Evolutionary conservation across 2,329 filamentous ascomycete genomes (phyloP).

Genomic region (Periconia digitata): DNA sequence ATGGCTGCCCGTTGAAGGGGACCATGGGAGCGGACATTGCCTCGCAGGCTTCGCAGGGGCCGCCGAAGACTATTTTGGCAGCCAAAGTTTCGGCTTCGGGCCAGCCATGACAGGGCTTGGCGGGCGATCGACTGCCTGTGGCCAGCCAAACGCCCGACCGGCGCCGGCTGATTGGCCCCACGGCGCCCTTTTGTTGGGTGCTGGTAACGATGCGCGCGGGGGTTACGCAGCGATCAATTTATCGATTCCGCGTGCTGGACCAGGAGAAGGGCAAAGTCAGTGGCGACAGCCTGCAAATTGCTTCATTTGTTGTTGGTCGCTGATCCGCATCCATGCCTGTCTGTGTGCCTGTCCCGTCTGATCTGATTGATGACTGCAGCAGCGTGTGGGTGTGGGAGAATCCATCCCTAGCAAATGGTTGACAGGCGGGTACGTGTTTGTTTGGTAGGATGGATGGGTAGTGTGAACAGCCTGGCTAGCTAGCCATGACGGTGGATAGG

Average conservation of each 20-base stretch:
- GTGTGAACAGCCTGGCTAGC: no score
- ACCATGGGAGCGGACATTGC: constrained; percentile 11
- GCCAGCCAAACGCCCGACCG: not conserved
- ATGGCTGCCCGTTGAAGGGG: constrained; percentile 5
- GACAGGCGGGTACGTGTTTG: no score
- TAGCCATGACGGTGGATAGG: no score
- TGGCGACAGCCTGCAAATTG: no score
- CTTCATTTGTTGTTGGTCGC: no score
- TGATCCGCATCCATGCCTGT: no score
- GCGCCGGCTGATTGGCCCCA: not conserved
- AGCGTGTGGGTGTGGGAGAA: no score
- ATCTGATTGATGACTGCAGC: no score
- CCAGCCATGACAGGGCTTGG: constrained; percentile 3
- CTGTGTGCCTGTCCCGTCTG: no score
- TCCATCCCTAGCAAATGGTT: no score
- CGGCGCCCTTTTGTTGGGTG: not conserved
- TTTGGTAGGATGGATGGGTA: no score
- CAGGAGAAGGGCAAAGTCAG: not conserved
- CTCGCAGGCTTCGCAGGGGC: constrained; percentile 9
- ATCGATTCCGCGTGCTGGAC: not conserved
- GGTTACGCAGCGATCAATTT: not conserved
- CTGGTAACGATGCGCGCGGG: not conserved
- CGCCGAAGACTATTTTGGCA: constrained; percentile 5
- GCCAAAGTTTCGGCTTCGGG: not conserved
- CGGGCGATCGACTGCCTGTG: not conserved